Base-by-base conservation (phyloP, 768 basidiomycete species). In the Favolaschia claudopus region DNA sequence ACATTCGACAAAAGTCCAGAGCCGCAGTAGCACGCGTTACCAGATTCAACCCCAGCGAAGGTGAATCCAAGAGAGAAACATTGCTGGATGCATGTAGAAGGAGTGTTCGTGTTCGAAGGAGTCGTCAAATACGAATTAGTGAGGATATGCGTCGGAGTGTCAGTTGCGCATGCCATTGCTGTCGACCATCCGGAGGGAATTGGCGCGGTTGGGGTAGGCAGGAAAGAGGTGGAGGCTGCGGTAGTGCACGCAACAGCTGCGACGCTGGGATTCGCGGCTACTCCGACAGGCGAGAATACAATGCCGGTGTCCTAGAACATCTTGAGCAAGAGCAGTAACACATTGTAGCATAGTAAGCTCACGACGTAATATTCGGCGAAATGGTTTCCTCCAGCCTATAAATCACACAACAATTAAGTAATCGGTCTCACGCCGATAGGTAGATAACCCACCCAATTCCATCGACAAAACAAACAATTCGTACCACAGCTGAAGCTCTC, bases 171-270 rank as follows among this genome's bases (percentile, higher is more conserved):
- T 51, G 49, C 37, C 20, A 51, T 51, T 36, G 37, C 49, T 36
- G 49, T 51, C 37, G 28, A 12, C 49, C 49, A 51, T 29, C 49
- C 49, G 28, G 13, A 29, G 28, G 49, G 37, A 29, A 39, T 39
- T 20, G 49, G 15, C 29, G 49, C 36, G 31, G 36, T 50, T 27
- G 48, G 48, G 22, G 49, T 39, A 19, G 49, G 34, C 27, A 36
- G 48, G 48, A 50, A 38, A 27, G 48, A 50, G 20, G 48, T 50
- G 25, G 25, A 7, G 25, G 48, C 36, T 34, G 36, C 25, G 27
- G 49, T 51, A 25, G 49, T 51, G 49, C 49, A 51, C 40, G 49
- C 37, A 51, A 51, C 49, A 25, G 49, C 49, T 36, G 49, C 49
- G 28, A 51, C n/a, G 49, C n/a, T 39, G 19, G 49, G 49, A 51